Evolutionary conservation across 164 flowering plant species (phyloP).

Genomic region (Tetracentron sinense): DNA sequence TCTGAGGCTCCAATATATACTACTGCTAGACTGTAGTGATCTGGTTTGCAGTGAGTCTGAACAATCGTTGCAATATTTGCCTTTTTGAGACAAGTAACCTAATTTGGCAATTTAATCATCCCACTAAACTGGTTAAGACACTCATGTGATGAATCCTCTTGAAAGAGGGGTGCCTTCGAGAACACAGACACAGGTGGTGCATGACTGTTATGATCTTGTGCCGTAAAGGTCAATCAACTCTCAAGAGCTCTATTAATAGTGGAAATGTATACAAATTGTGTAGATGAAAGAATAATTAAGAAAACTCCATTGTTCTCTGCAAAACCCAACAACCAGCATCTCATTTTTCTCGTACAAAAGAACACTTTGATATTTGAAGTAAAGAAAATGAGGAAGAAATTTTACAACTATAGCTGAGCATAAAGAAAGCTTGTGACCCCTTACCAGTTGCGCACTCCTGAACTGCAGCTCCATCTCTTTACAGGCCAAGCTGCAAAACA

Average conservation of each 20-base stretch:
- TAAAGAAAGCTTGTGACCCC: neutral
- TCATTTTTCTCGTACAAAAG: neutral
- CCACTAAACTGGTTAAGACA: neutral
- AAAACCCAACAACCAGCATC: neutral
- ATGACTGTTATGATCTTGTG: neutral
- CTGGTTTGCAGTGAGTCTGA: too few relatives aligned
- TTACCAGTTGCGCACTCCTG: neutral
- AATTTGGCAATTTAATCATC: too few relatives aligned
- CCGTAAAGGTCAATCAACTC: neutral
- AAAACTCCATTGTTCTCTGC: constrained; percentile 79
- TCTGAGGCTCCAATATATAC: neutral
- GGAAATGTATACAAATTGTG: neutral
- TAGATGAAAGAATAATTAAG: neutral
- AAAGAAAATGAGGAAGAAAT: too few relatives aligned
- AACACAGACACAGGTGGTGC: too few relatives aligned
- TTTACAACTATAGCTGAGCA: neutral
- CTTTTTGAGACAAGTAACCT: too few relatives aligned
- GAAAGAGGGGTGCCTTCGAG: neutral
- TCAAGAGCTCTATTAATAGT: neutral
- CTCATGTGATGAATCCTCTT: neutral
- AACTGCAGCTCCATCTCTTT: neutral
- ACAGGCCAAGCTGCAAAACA: neutral
- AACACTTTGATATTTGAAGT: too few relatives aligned
- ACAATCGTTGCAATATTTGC: too few relatives aligned
- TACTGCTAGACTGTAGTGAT: too few relatives aligned